Conservation (phyloP, 352 stramenopile genomes). For the Thalassiosira livingstoniorum region DNA sequence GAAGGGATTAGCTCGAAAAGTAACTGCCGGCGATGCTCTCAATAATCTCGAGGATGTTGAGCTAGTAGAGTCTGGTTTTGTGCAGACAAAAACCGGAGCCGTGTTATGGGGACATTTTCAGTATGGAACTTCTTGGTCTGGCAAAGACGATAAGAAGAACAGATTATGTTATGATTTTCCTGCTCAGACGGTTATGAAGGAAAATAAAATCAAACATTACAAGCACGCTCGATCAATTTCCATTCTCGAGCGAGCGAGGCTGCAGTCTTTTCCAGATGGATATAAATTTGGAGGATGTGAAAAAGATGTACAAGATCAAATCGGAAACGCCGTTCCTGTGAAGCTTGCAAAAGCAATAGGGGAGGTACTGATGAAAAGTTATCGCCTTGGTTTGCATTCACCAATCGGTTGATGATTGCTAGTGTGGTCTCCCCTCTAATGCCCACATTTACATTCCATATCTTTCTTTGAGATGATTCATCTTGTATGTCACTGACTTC, state of each 20-base stretch:
- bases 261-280: conserved; percentile 43
- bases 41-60: conserved; percentile 43
- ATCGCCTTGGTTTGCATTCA: conserved; percentile 7
- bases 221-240: conserved; percentile 28
- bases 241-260: conserved; percentile 23
- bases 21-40: conserved; percentile 33
- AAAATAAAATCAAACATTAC: conserved; percentile 45
- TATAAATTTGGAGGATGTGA: conserved; percentile 26
- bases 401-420: not conserved
- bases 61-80: not conserved
- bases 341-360: conserved; percentile 38
- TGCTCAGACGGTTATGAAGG: conserved; percentile 35
- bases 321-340: conserved; percentile 48
- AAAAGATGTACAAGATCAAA: conserved; percentile 39
- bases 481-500: too few relatives aligned
- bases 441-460: too few relatives aligned
- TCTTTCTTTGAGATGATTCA: too few relatives aligned
- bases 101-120: conserved; percentile 23
- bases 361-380: conserved; percentile 42
- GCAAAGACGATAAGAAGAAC: conserved; percentile 16
- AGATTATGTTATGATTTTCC: conserved; percentile 10
- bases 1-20: not conserved
- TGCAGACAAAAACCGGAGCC: conserved; percentile 5
- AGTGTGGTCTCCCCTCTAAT: too few relatives aligned
- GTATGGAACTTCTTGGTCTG: conserved; percentile 7